Conservation (phyloP, 1,284 basidiomycete species). For the Tylopilus sp. region DNA sequence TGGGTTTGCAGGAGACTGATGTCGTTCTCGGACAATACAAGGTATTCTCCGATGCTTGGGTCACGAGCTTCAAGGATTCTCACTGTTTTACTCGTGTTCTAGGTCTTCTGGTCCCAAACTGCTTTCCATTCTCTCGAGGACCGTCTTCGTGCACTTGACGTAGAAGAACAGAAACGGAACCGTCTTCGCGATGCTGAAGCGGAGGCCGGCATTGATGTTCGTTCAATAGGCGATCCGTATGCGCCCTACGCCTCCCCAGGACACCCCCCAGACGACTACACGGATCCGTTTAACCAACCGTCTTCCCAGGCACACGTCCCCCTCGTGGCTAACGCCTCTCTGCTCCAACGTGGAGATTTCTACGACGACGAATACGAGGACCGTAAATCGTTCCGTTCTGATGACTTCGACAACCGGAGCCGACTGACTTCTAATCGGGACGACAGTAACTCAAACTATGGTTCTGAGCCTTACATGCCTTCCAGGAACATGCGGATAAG, state of each 20-base stretch:
- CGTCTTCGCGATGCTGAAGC: slow-evolving; percentile 70
- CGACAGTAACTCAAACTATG: slow-evolving; percentile 75
- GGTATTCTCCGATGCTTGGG: slow-evolving; percentile 40
- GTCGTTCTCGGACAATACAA: slow-evolving; percentile 79
- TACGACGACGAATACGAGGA: slow-evolving; percentile 83
- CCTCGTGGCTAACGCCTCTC: slow-evolving; percentile 76
- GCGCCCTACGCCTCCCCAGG: slow-evolving; percentile 62
- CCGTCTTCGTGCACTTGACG: slow-evolving; percentile 75
- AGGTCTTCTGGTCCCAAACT: slow-evolving; percentile 88
- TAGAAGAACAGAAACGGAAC: slow-evolving; percentile 79
- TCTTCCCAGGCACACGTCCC: slow-evolving; percentile 61
- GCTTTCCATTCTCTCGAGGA: slow-evolving; percentile 93
- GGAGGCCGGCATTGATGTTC: slow-evolving; percentile 67
- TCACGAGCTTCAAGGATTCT: neutral
- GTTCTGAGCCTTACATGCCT: slow-evolving; percentile 88
- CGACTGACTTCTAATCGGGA: slow-evolving; percentile 72
- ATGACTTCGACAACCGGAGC: slow-evolving; percentile 73
- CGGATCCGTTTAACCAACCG: slow-evolving; percentile 43
- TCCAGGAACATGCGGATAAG: slow-evolving; percentile 85
- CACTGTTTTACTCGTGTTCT: slow-evolving; percentile 5
- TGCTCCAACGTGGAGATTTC: slow-evolving; percentile 66
- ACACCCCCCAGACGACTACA: slow-evolving; percentile 42
- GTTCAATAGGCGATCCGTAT: slow-evolving; percentile 73
- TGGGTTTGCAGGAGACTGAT: slow-evolving; percentile 69
- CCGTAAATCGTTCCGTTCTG: slow-evolving; percentile 67